Conservation (phyloP, 352 stramenopile species). For the Blastocystis sp. region DNA sequence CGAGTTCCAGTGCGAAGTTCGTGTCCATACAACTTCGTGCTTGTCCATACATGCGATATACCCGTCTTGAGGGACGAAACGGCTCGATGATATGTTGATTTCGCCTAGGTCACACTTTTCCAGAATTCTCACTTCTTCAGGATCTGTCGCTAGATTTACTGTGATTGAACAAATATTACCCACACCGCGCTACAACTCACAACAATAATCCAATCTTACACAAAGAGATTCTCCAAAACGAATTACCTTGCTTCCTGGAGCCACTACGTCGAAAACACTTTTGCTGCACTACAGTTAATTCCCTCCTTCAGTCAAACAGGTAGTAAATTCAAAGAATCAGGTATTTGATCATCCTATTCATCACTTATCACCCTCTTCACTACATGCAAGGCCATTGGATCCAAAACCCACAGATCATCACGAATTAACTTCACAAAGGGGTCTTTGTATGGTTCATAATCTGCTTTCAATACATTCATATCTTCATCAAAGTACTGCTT, state of each 20-base stretch:
- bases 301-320: not conserved
- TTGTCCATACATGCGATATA: conserved; percentile 25
- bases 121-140: not conserved
- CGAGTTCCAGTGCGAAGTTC: conserved; percentile 42
- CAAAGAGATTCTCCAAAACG: conserved; percentile 11
- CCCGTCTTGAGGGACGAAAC: not conserved
- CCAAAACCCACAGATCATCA: conserved; percentile 36
- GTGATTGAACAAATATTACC: conserved; percentile 30
- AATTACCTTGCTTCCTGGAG: conserved; percentile 42
- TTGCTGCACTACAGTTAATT: conserved; percentile 21
- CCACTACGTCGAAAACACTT: not conserved
- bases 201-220: not conserved
- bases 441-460: not conserved
- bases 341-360: conserved; percentile 45
- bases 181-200: conserved; percentile 9
- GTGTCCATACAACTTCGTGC: conserved; percentile 45
- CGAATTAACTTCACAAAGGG: conserved; percentile 52
- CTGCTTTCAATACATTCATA: conserved; percentile 31
- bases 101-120: not conserved
- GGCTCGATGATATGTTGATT: not conserved
- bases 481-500: conserved; percentile 10
- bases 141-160: not conserved
- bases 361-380: not conserved
- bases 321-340: conserved; percentile 54
- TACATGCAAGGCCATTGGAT: conserved; percentile 7